Conservation (phyloP, 2,329 filamentous ascomycete species). For the Monilinia polystroma region DNA sequence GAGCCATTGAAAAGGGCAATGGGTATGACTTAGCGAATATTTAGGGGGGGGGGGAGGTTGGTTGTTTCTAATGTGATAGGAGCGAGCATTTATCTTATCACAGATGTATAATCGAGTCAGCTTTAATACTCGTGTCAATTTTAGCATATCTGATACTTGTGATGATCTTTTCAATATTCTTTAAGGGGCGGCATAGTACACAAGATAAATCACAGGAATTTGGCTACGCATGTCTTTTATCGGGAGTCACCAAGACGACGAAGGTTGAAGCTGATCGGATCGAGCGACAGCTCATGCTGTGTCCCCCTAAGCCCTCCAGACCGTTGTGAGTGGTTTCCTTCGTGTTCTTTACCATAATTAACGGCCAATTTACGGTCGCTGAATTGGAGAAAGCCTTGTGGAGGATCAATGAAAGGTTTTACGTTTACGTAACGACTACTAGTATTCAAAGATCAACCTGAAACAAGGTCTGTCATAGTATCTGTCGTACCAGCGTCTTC, state of each 20-base stretch:
- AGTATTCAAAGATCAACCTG: no score
- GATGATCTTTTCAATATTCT: neutral
- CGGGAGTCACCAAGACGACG: neutral
- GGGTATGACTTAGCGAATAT: constrained; percentile 37
- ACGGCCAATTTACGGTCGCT: no score
- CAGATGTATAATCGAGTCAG: neutral
- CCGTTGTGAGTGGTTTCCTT: neutral
- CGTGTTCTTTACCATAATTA: no score
- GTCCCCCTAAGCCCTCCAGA: no score
- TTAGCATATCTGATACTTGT: neutral
- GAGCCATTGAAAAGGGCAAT: constrained; percentile 39
- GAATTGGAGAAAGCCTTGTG: no score
- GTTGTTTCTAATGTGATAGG: neutral
- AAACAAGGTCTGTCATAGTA: no score
- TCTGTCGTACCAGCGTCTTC: no score
- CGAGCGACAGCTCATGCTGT: neutral
- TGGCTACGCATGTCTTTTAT: neutral
- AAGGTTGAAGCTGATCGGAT: neutral
- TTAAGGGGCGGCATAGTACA: neutral
- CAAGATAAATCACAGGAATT: no score
- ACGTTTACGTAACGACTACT: no score
- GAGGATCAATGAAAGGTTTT: no score
- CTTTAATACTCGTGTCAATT: neutral
- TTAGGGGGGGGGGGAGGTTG: neutral
- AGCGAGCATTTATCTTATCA: neutral